These are phyloP conservation scores for Mucor velutinosus DNA, from an alignment of 371 early-diverging fungal genomes.

Conservation along the genomic window DNA sequence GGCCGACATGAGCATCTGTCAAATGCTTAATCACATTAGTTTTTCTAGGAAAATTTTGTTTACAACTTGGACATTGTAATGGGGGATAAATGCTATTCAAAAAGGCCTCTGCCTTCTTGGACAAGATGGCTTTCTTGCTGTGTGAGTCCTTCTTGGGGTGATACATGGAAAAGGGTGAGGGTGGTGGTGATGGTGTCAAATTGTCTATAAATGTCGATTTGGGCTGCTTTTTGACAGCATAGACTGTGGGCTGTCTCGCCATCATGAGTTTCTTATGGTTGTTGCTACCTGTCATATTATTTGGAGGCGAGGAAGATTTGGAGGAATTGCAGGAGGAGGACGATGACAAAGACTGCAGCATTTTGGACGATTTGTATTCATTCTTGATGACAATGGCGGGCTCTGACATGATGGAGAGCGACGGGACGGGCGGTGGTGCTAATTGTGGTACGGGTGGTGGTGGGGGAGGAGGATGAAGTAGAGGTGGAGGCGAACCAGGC, in stretches of 20 bases:
- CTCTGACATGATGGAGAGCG: background rate
- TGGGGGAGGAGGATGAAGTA: background rate
- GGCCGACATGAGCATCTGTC: slow-evolving; percentile 38
- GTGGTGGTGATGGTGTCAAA: slow-evolving; percentile 26
- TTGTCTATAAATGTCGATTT: background rate
- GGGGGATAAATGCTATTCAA: slow-evolving; percentile 44
- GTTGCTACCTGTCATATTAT: background rate
- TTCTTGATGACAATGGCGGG: background rate
- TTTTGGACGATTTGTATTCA: background rate
- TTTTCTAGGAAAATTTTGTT: slow-evolving; percentile 38
- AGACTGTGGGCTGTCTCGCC: background rate
- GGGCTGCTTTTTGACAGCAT: slow-evolving; percentile 1
- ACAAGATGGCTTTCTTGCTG: slow-evolving; percentile 34
- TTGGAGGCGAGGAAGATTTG: background rate
- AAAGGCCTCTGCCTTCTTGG: slow-evolving; percentile 26
- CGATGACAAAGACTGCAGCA: background rate
- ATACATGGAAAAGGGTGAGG: slow-evolving; percentile 24
- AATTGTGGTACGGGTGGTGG: background rate
- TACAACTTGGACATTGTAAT: slow-evolving; percentile 47
- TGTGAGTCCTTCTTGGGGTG: slow-evolving; percentile 24
- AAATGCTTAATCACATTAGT: slow-evolving; percentile 54
- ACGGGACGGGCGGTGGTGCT: background rate
- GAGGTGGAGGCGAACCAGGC: background rate
- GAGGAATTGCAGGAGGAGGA: background rate
- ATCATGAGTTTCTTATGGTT: background rate